Conservation (phyloP, 2,329 filamentous ascomycete genomes). For the Pseudocercospora crystallina region DNA sequence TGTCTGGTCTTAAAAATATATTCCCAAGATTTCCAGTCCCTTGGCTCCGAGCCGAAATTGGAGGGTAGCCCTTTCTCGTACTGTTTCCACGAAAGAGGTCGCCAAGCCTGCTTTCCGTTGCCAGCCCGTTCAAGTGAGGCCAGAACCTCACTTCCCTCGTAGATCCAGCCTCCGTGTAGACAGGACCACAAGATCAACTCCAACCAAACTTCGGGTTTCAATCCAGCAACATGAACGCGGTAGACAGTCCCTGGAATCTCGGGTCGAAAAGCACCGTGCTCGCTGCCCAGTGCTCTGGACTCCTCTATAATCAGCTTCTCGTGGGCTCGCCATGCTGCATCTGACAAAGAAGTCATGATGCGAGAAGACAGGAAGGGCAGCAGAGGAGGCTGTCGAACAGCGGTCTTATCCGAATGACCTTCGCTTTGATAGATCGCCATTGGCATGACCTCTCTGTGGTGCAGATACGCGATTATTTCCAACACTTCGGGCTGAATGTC, state of each 20-base stretch:
- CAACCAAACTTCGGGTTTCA: slow-evolving; percentile 50
- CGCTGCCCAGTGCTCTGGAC: slow-evolving; percentile 34
- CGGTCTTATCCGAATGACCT: slow-evolving; percentile 35
- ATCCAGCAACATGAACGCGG: slow-evolving; percentile 40
- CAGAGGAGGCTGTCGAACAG: slow-evolving; percentile 48
- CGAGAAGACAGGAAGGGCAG: slow-evolving; percentile 49
- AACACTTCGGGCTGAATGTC: slow-evolving; percentile 46
- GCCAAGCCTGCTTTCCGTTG: slow-evolving; percentile 25
- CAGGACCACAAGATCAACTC: slow-evolving; percentile 55
- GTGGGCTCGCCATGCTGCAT: slow-evolving; percentile 51
- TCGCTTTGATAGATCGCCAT: slow-evolving; percentile 45
- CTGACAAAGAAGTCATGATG: slow-evolving; percentile 51
- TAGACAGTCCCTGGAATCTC: slow-evolving; percentile 47
- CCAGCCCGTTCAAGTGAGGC: slow-evolving; percentile 7
- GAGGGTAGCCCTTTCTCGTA: slow-evolving; percentile 34
- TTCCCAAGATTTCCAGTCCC: slow-evolving; percentile 32
- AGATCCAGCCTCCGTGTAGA: slow-evolving; percentile 48
- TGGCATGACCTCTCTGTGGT: slow-evolving; percentile 49
- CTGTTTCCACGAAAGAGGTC: slow-evolving; percentile 44
- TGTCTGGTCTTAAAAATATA: slow-evolving; percentile 32
- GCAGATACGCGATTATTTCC: slow-evolving; percentile 49
- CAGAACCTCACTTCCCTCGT: slow-evolving; percentile 44
- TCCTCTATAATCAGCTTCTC: slow-evolving; percentile 36
- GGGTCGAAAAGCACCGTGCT: slow-evolving; percentile 41
- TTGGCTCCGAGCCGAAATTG: slow-evolving; percentile 24